Conservation (phyloP, 352 stramenopile species). For the Blastocystis hominis region DNA sequence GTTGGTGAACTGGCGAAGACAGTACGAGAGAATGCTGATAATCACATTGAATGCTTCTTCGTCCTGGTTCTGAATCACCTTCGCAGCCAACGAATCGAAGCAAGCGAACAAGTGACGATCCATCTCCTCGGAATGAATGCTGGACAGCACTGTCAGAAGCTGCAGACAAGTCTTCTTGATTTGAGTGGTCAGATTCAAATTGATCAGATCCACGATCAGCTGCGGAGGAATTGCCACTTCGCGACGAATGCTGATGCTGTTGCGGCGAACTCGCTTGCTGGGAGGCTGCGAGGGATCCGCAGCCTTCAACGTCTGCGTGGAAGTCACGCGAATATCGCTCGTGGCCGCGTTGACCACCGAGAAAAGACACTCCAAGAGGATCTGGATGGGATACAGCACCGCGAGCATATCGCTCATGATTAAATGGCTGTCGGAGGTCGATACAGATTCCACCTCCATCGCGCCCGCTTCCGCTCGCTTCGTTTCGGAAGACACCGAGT, state of each 20-base stretch:
- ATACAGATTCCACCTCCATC: conserved; percentile 19
- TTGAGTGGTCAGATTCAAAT: conserved; percentile 20
- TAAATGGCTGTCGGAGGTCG: neutral
- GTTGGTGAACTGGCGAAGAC: conserved; percentile 11
- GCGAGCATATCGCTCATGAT: neutral
- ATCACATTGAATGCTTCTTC: conserved; percentile 35
- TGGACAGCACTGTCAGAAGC: neutral
- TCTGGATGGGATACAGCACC: conserved; percentile 40
- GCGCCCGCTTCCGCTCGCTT: neutral
- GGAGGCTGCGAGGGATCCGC: neutral
- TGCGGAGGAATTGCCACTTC: conserved; percentile 25
- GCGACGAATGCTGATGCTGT: conserved; percentile 1
- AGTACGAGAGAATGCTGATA: conserved; percentile 4
- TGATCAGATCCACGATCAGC: conserved; percentile 23
- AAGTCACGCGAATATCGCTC: neutral
- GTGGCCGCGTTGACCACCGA: neutral
- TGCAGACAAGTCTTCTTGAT: conserved; percentile 38
- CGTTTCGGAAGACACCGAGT: neutral
- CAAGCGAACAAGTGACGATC: conserved; percentile 10
- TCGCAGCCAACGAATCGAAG: neutral
- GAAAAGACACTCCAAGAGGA: conserved; percentile 3
- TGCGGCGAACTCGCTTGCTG: conserved; percentile 32
- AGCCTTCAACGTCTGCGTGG: neutral
- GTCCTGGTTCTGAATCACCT: conserved; percentile 15
- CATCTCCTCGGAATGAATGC: neutral